A percentile compares a stretch with the other conserved stretches of the same genome.
phyloP scores from a whole-genome alignment of 208 protist genomes.

The Vickermania spadyakhi region DNA sequence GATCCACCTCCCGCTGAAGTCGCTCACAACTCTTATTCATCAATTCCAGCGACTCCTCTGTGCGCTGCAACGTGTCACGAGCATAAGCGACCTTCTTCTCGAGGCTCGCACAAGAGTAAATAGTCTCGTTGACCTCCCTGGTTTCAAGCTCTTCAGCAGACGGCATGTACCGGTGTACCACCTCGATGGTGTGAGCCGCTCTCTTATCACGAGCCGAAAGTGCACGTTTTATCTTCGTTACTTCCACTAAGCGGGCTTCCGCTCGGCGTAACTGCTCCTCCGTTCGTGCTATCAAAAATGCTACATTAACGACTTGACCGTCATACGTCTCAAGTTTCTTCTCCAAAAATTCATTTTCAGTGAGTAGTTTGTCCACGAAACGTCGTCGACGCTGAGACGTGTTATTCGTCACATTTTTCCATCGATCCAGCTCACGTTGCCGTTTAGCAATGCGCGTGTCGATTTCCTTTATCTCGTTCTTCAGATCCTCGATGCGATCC shows the following conservation, averaged over 20 bases:
- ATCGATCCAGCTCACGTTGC: not conserved
- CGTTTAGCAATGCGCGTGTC: slow-evolving; percentile 19
- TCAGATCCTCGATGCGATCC: slow-evolving; percentile 17
- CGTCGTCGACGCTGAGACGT: not conserved
- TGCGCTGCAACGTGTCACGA: slow-evolving; percentile 18
- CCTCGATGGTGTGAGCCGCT: slow-evolving; percentile 47
- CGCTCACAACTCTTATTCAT: slow-evolving; percentile 27
- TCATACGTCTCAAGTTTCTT: slow-evolving; percentile 17
- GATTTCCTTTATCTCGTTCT: slow-evolving; percentile 17
- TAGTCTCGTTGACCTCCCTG: slow-evolving; percentile 52
- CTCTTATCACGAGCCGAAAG: slow-evolving; percentile 50
- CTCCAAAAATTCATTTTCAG: slow-evolving; percentile 21
- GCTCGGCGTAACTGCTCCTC: slow-evolving; percentile 36
- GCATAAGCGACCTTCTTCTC: slow-evolving; percentile 31
- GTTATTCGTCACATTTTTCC: not conserved
- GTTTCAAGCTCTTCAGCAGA: slow-evolving; percentile 21
- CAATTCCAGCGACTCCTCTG: slow-evolving; percentile 11
- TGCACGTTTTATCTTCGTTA: slow-evolving; percentile 22
- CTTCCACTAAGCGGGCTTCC: slow-evolving; percentile 24
- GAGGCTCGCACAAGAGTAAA: slow-evolving; percentile 46
- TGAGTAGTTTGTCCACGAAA: slow-evolving; percentile 13
- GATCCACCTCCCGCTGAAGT: slow-evolving; percentile 27
- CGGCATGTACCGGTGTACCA: slow-evolving; percentile 28
- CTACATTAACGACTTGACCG: slow-evolving; percentile 23
- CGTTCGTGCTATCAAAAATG: slow-evolving; percentile 26